Evolutionary conservation across 208 protist genomes (phyloP).

Genomic region (Acanthamoeba polyphaga): DNA sequence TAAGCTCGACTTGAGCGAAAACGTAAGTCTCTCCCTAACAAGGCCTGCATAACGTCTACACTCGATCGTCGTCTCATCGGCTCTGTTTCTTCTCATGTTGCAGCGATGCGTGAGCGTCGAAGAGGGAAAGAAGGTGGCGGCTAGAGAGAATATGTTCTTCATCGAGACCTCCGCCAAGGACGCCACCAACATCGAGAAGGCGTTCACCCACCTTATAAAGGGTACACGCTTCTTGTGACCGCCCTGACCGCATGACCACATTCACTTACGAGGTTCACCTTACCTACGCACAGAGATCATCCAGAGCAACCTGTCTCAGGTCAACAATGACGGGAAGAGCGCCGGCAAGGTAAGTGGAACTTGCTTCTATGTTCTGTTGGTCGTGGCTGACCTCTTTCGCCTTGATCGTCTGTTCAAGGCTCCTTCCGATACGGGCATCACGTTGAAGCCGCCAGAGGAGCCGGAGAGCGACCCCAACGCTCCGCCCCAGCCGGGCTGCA

Average conservation of each 20-base stretch:
- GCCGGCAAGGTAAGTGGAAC: not conserved
- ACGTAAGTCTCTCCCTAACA: not conserved
- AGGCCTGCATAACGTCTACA: no score
- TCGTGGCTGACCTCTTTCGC: not conserved
- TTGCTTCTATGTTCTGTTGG: not conserved
- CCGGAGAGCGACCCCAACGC: not conserved
- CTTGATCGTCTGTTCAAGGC: not conserved
- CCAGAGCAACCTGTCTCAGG: not conserved
- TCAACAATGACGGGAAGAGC: not conserved
- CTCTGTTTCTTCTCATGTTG: not conserved
- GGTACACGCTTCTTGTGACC: not conserved
- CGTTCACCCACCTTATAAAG: conserved; percentile 91
- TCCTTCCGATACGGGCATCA: not conserved
- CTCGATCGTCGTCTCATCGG: no score
- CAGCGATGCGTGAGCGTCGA: conserved; percentile 94
- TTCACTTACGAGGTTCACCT: not conserved
- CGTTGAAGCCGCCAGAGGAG: conserved; percentile 25
- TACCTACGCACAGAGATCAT: conserved; percentile 23
- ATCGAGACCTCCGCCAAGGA: conserved; percentile 98
- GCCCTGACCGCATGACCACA: not conserved
- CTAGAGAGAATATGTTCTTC: conserved; percentile 96
- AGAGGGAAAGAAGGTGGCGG: conserved; percentile 97
- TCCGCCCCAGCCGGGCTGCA: not conserved
- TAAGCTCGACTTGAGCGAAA: conserved; percentile 96
- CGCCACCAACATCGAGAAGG: conserved; percentile 94